Evolutionary conservation across 148 eudicot genomes (phyloP), one percentile per base, ranked within the genome.

Genomic region (Spergularia marina): DNA sequence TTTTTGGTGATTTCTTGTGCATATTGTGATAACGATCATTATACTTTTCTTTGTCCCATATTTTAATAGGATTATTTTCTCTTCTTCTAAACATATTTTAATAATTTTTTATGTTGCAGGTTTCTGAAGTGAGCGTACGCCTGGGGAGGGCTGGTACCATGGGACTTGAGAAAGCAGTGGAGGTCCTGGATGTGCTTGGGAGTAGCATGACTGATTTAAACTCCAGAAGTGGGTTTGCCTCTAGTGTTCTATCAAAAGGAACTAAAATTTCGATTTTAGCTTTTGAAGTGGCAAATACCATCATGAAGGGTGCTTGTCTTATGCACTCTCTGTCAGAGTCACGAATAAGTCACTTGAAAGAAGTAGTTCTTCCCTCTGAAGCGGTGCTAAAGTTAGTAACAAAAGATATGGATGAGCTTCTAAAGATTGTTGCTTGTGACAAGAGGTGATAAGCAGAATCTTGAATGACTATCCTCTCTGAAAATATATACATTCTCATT

Each of bases 261-360:
- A 89, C 82, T 68, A 91, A 83, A 87, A 81, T 94, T 60, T 77
- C 85, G 53, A 90, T 94, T 47, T 80, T 94, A 82, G 93, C 97
- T 53, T 94, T 94, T 83, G 98, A 94, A 78, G 92, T 94, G 78
- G 98, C 98, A 47, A 94, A 94, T 82, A 94, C 98, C 55, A 84
- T 94, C 47, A 89, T 86, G 79, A 94, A 94, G 84, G 97, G 96
- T 52, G 86, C 87, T 70, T 89, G 80, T 81, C 86, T 91, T 78
- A 76, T 94, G 88, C 89, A 87, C 68, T 91, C 97, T 59, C 81
- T 94, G 75, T 90, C 98, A 15, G 87, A 90, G 80, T 87, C 91
- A 81, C 86, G 83, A 73, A 52, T 94, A 47, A 73, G 81, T 73
- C 84, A 81, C 62, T 77, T 94, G 74, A 89, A 86, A 77, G 85